A percentile compares a stretch with the other conserved stretches of the same genome.
These are phyloP conservation scores for Solanum arcanum DNA, from an alignment of 257 asterid genomes.

Conservation along the genomic window DNA sequence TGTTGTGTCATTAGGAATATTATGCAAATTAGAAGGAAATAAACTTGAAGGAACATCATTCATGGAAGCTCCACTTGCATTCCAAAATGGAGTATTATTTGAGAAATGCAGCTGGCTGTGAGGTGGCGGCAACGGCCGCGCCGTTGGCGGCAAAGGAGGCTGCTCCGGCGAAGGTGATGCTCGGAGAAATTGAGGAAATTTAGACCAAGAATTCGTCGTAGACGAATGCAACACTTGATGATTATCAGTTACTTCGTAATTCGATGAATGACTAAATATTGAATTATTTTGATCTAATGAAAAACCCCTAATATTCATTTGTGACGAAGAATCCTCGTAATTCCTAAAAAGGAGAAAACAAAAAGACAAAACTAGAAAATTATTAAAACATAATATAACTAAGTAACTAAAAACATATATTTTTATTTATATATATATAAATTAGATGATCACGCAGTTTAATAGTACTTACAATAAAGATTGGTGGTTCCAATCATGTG, in stretches of 20 bases:
- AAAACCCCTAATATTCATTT: slow-evolving; percentile 12
- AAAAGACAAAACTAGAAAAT: neutral
- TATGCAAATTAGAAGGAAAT: slow-evolving; percentile 33
- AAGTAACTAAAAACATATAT: neutral
- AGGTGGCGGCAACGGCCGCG: neutral
- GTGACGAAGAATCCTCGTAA: slow-evolving; percentile 19
- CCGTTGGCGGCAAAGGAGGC: neutral
- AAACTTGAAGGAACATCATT: slow-evolving; percentile 36
- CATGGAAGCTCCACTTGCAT: slow-evolving; percentile 36
- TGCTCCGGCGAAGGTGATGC: slow-evolving; percentile 34
- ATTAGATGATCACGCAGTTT: neutral
- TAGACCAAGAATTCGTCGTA: slow-evolving; percentile 28
- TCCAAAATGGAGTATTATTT: slow-evolving; percentile 77
- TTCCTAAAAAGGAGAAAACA: neutral
- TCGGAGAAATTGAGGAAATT: slow-evolving; percentile 40
- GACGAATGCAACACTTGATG: neutral
- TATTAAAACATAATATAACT: neutral
- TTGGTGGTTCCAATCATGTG: slow-evolving; percentile 55
- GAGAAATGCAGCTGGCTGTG: slow-evolving; percentile 58
- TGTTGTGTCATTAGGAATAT: slow-evolving; percentile 23
- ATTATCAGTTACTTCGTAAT: slow-evolving; percentile 10
- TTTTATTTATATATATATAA: too few relatives aligned
- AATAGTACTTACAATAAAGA: neutral
- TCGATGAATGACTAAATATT: neutral
- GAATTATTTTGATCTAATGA: slow-evolving; percentile 25